Evolutionary conservation across 495 filamentous ascomycete species (phyloP), one percentile per base, ranked within the genome.

Genomic region (Bacidia rubella): DNA sequence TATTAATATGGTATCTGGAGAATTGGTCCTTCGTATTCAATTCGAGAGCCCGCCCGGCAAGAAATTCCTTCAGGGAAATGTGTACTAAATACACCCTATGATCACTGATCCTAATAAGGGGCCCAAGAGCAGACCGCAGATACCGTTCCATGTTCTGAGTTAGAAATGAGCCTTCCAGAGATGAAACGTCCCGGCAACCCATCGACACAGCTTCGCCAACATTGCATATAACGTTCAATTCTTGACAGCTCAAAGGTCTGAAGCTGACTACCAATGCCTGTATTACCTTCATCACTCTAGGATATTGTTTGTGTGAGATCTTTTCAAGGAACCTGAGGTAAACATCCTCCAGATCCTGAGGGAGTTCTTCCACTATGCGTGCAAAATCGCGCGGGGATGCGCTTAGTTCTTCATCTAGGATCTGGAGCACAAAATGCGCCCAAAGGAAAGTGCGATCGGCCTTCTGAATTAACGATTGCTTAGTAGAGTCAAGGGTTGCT

Each of bases 371-470:
- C 15, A 52, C 24, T 11, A 52, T 44, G 2, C 50, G 50, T 9
- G 40, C 35, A 15, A 25, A 52, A n/a, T 52, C 50, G 20, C 35
- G 22, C 4, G 50, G 50, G 2, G 35, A 21, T 23, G 50, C 43
- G 15, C n/a, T n/a, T 17, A 52, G 50, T 17, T 44, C 50, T 10
- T 52, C 40, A n/a, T 52, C 50, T n/a, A 52, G n/a, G 15, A 52
- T 24, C 17, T 52, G 35, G 11, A 52, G 27, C n/a, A 41, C 50
- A 52, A 52, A 52, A 10, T 43, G 41, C 10, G 40, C 50, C 50
- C 50, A 52, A 7, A 52, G 40, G n/a, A 52, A 52, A n/a, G 35
- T 52, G 11, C 50, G 39, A 21, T 52, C 50, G 4, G 50, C 50
- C 9, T 52, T 42, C 23, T 52, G n/a, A 7, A 17, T 44, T n/a